These are phyloP conservation scores for Podila epigama DNA, from an alignment of 192 early-diverging fungal genomes.

Conservation along the genomic window DNA sequence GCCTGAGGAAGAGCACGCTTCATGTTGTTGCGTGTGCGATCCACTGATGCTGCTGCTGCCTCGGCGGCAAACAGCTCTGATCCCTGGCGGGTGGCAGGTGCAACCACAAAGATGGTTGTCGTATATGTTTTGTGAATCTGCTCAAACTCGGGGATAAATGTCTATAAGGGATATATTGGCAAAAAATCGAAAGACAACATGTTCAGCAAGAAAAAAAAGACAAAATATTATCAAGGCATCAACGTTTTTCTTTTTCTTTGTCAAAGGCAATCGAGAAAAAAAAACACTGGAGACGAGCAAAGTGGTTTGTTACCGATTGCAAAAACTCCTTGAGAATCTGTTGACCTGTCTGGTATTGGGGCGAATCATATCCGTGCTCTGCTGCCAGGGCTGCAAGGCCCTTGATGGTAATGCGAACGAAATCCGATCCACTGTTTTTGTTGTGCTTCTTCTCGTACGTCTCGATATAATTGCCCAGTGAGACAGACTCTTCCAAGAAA, in stretches of 20 bases:
- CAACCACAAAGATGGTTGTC: constrained; percentile 37
- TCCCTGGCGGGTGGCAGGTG: constrained; percentile 8
- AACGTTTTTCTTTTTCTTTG: neutral
- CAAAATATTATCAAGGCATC: too few relatives aligned
- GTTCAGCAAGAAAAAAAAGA: neutral
- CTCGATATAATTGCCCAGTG: constrained; percentile 42
- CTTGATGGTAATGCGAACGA: constrained; percentile 43
- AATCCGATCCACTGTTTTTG: constrained; percentile 19
- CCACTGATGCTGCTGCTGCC: neutral
- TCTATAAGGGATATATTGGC: neutral
- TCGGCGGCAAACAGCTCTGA: constrained; percentile 11
- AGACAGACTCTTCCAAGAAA: constrained; percentile 43
- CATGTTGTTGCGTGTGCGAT: neutral
- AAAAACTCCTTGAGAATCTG: constrained; percentile 46
- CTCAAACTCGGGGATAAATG: constrained; percentile 42
- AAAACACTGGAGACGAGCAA: neutral
- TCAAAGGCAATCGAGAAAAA: neutral
- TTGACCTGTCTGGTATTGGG: constrained; percentile 42
- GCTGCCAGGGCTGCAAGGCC: constrained; percentile 29
- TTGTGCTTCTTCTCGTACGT: constrained; percentile 21
- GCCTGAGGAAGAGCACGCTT: constrained; percentile 25
- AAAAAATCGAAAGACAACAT: neutral
- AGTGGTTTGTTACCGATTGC: constrained; percentile 11
- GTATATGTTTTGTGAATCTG: constrained; percentile 48
- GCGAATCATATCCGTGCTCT: constrained; percentile 36